Evolutionary conservation across 441 rosid species (phyloP).

Genomic region (Brassica hybrid): DNA sequence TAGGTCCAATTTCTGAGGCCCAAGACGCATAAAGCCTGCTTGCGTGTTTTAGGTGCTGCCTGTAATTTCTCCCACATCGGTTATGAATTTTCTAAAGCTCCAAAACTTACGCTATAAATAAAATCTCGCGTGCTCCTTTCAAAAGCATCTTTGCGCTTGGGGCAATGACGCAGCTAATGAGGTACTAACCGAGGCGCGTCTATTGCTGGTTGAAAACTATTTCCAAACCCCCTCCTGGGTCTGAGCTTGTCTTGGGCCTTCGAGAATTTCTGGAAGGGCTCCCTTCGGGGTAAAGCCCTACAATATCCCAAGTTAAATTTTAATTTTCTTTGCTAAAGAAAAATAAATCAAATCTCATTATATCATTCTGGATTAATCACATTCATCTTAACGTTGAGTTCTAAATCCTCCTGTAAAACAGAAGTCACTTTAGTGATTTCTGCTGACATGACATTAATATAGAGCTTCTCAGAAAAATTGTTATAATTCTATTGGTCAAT

Average conservation of each 20-base stretch:
- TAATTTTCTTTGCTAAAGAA: background rate
- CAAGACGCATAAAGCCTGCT: background rate
- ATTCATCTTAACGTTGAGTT: background rate
- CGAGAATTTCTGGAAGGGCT: constrained; percentile 52
- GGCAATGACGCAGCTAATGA: constrained; percentile 97
- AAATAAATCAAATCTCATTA: background rate
- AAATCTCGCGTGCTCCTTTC: background rate
- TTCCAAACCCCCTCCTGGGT: constrained; percentile 89
- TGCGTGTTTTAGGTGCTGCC: background rate
- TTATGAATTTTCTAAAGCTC: background rate
- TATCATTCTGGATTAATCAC: background rate
- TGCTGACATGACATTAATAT: too few relatives aligned
- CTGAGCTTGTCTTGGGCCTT: constrained; percentile 45
- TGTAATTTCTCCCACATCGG: background rate
- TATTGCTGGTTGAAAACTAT: constrained; percentile 99
- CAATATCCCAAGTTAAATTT: constrained; percentile 7
- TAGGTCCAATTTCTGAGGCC: background rate
- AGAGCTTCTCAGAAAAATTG: too few relatives aligned
- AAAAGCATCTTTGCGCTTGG: constrained; percentile 54
- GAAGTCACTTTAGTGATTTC: too few relatives aligned
- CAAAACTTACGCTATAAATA: background rate
- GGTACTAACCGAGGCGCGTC: constrained; percentile 95
- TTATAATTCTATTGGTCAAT: too few relatives aligned
- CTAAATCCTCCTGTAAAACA: too few relatives aligned
- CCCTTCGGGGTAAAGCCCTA: constrained; percentile 49